Percentiles rank a stretch among this genome's conserved stretches.
These are phyloP conservation scores for Exophiala lecanii-corni DNA, from an alignment of 2,329 filamentous ascomycete species.

Conservation along the genomic window DNA sequence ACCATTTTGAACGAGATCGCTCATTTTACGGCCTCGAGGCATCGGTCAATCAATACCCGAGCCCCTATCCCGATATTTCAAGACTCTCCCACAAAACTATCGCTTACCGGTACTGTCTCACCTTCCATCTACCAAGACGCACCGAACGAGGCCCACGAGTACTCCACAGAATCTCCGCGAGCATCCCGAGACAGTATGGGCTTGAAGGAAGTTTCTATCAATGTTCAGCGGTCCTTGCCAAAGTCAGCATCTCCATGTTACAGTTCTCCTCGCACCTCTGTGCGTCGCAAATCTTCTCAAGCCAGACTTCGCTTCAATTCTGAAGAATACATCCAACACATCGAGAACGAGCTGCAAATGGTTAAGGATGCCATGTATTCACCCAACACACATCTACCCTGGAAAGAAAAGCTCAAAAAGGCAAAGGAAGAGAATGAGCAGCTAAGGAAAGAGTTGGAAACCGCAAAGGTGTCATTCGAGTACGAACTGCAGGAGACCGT, in stretches of 20 bases:
- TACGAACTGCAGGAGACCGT: slow-evolving; percentile 32
- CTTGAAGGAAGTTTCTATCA: slow-evolving; percentile 28
- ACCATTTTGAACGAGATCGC: slow-evolving; percentile 24
- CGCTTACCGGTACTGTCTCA: too few relatives aligned
- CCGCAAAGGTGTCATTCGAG: slow-evolving; percentile 33
- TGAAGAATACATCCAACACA: slow-evolving; percentile 46
- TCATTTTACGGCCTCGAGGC: slow-evolving; percentile 15
- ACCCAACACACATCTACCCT: slow-evolving; percentile 28
- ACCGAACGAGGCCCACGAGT: slow-evolving; percentile 17
- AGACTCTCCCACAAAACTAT: slow-evolving; percentile 11
- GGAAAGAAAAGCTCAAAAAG: slow-evolving; percentile 28
- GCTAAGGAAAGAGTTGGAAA: slow-evolving; percentile 31
- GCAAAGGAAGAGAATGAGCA: slow-evolving; percentile 31
- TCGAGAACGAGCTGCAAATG: slow-evolving; percentile 43
- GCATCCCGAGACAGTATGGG: slow-evolving; percentile 20
- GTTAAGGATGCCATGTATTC: slow-evolving; percentile 39
- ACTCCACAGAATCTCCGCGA: slow-evolving; percentile 15
- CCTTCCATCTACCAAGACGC: slow-evolving; percentile 21
- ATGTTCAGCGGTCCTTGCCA: slow-evolving; percentile 23
- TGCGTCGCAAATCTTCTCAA: slow-evolving; percentile 17
- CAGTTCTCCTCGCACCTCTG: slow-evolving; percentile 13
- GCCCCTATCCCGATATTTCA: slow-evolving; percentile 23
- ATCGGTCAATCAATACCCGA: slow-evolving; percentile 10
- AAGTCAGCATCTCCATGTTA: slow-evolving; percentile 24
- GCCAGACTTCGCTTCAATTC: slow-evolving; percentile 35